These are phyloP conservation scores for Phytophthora pistaciae DNA, from an alignment of 352 stramenopile species.

Conservation along the genomic window DNA sequence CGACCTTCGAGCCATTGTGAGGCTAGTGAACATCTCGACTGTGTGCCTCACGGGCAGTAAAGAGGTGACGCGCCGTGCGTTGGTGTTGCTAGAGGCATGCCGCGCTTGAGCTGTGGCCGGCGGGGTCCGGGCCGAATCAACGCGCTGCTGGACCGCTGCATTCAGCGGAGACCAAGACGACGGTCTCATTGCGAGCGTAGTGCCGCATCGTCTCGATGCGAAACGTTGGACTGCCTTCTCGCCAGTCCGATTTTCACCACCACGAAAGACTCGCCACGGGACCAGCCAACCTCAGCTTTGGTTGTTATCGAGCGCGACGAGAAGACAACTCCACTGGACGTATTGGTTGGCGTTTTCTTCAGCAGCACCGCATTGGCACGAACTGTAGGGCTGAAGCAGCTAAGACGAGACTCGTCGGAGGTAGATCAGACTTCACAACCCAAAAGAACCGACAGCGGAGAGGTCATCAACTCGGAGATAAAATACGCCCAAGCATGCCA, in stretches of 20 bases:
- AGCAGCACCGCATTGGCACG: slow-evolving; percentile 3
- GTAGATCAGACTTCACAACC: slow-evolving; percentile 9
- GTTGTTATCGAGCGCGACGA: slow-evolving; percentile 11
- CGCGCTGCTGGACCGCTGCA: slow-evolving; percentile 4
- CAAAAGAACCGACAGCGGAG: slow-evolving; percentile 3
- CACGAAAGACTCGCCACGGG: slow-evolving; percentile 8
- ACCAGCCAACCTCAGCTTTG: slow-evolving; percentile 2
- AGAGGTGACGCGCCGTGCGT: slow-evolving; percentile 5
- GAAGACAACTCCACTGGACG: slow-evolving; percentile 24
- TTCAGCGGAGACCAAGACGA: slow-evolving; percentile 8
- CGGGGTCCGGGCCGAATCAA: neutral
- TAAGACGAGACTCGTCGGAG: neutral
- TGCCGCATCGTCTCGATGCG: slow-evolving; percentile 1
- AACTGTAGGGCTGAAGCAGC: slow-evolving; percentile 11
- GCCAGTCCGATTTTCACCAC: slow-evolving; percentile 11
- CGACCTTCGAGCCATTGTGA: neutral
- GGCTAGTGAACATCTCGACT: neutral
- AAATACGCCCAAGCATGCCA: slow-evolving; percentile 5
- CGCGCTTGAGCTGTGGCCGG: neutral
- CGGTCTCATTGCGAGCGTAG: neutral
- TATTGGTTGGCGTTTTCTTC: slow-evolving; percentile 18
- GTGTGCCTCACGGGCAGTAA: slow-evolving; percentile 13
- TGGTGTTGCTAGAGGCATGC: neutral
- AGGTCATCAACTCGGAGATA: neutral
- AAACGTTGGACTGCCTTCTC: slow-evolving; percentile 1